Conservation (phyloP, 2,329 filamentous ascomycete species). For the Phaeosphaeriaceae sp. region DNA sequence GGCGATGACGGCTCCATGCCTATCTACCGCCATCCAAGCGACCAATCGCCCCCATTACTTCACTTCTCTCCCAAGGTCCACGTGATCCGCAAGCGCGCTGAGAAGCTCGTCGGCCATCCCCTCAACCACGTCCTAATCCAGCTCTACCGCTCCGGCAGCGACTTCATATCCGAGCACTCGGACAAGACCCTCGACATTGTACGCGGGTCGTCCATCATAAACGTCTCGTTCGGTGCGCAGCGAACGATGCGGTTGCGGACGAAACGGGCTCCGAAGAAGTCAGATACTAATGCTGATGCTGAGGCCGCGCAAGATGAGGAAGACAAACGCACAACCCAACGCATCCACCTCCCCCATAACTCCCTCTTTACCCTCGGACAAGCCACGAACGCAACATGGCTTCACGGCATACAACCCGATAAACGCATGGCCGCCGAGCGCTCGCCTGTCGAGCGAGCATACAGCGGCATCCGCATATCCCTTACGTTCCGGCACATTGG, state of each 20-base stretch:
- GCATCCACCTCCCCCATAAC: slow-evolving; percentile 82
- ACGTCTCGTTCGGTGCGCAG: slow-evolving; percentile 91
- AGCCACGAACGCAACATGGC: slow-evolving; percentile 82
- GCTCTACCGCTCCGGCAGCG: slow-evolving; percentile 84
- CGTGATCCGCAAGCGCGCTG: slow-evolving; percentile 71
- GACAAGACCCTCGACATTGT: slow-evolving; percentile 96
- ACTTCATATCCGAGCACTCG: slow-evolving; percentile 95
- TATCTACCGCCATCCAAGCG: slow-evolving; percentile 92
- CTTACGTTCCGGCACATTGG: slow-evolving; percentile 90
- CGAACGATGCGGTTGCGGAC: slow-evolving; percentile 88
- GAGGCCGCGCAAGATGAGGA: slow-evolving; percentile 23
- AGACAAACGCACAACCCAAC: slow-evolving; percentile 60
- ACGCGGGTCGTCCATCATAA: slow-evolving; percentile 82
- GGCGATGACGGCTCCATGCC: slow-evolving; percentile 75
- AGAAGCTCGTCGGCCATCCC: slow-evolving; percentile 75
- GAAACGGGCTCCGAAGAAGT: slow-evolving; percentile 70
- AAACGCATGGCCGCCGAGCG: slow-evolving; percentile 76
- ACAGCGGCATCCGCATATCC: slow-evolving; percentile 80
- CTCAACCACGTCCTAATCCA: slow-evolving; percentile 95
- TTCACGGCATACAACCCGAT: slow-evolving; percentile 91
- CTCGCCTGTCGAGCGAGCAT: slow-evolving; percentile 72
- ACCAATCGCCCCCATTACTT: slow-evolving; percentile 80
- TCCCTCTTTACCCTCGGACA: slow-evolving; percentile 85
- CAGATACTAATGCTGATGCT: no score
- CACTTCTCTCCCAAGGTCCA: slow-evolving; percentile 78